These are phyloP conservation scores for Isoetes taiwanensis DNA, from an alignment of 75 land plant genomes.

Conservation along the genomic window DNA sequence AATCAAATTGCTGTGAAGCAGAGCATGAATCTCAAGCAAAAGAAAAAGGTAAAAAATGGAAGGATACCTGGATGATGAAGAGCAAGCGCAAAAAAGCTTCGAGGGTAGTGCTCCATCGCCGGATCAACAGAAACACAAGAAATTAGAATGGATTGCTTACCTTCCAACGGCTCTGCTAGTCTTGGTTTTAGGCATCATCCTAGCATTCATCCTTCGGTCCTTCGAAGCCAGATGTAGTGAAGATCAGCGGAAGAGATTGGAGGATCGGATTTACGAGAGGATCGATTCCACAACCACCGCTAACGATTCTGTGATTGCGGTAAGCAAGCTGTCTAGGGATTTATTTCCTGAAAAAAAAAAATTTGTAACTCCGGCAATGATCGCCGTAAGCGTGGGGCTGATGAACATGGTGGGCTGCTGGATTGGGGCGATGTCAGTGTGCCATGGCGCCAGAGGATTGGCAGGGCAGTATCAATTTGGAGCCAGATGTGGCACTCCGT, in stretches of 20 bases:
- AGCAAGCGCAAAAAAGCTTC: too few relatives aligned
- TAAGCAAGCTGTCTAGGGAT: slow-evolving; percentile 64
- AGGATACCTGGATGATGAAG: too few relatives aligned
- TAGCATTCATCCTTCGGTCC: slow-evolving; percentile 65
- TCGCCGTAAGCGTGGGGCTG: slow-evolving; percentile 53
- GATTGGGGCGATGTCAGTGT: slow-evolving; percentile 80
- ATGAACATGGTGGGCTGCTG: slow-evolving; percentile 85
- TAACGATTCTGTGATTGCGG: slow-evolving; percentile 78
- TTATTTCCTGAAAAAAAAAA: slow-evolving; percentile 45
- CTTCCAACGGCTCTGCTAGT: slow-evolving; percentile 70
- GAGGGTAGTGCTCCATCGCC: too few relatives aligned
- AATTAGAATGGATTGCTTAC: too few relatives aligned
- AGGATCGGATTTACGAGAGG: slow-evolving; percentile 62
- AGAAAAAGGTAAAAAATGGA: too few relatives aligned
- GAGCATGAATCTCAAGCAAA: too few relatives aligned
- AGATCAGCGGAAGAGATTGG: slow-evolving; percentile 47
- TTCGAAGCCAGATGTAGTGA: slow-evolving; percentile 28
- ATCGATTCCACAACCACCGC: slow-evolving; percentile 71
- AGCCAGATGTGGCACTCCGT: slow-evolving; percentile 55
- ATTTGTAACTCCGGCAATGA: slow-evolving; percentile 35
- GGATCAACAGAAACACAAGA: too few relatives aligned
- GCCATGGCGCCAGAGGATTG: slow-evolving; percentile 82
- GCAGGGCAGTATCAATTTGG: slow-evolving; percentile 91
- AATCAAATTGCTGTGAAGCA: too few relatives aligned
- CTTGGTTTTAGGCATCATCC: slow-evolving; percentile 48